phyloP scores from a whole-genome alignment of 164 flowering plant genomes.

The Vitis rupestris region DNA sequence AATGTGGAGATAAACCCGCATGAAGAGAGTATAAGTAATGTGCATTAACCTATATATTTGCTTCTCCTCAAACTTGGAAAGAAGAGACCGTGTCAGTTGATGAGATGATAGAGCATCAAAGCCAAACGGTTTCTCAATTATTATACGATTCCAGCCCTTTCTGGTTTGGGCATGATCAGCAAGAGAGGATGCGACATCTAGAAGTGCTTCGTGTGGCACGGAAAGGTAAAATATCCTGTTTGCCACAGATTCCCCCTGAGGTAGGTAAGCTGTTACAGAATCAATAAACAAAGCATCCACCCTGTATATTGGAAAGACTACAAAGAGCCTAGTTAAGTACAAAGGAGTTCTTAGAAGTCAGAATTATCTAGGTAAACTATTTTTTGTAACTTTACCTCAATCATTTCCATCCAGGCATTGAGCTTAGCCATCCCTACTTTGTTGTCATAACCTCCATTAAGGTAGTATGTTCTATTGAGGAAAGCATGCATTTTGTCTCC shows the following conservation, averaged over 20 bases:
- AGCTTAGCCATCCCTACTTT: slow-evolving; percentile 54
- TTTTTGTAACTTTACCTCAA: slow-evolving; percentile 40
- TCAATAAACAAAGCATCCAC: slow-evolving; percentile 11
- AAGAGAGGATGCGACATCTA: slow-evolving; percentile 50
- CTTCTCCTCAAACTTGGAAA: slow-evolving; percentile 48
- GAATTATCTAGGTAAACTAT: too few relatives aligned
- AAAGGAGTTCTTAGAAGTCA: not conserved
- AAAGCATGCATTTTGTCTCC: slow-evolving; percentile 58
- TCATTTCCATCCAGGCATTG: slow-evolving; percentile 42
- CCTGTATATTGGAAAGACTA: not conserved
- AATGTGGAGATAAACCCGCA: not conserved
- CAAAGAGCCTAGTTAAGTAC: not conserved
- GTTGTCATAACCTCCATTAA: slow-evolving; percentile 56
- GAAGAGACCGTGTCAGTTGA: slow-evolving; percentile 39
- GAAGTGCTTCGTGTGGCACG: slow-evolving; percentile 64
- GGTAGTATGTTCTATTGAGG: slow-evolving; percentile 50
- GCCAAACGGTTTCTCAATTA: slow-evolving; percentile 68
- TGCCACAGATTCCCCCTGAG: slow-evolving; percentile 46
- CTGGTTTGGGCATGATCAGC: slow-evolving; percentile 45
- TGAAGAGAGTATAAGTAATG: not conserved
- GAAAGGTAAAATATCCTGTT: slow-evolving; percentile 70
- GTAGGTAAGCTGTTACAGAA: slow-evolving; percentile 28
- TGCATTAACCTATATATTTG: slow-evolving; percentile 54
- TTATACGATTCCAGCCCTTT: slow-evolving; percentile 61
- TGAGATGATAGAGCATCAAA: slow-evolving; percentile 42